Evolutionary conservation across 1,284 basidiomycete species (phyloP).

Genomic region (Rhodotorula sp.): DNA sequence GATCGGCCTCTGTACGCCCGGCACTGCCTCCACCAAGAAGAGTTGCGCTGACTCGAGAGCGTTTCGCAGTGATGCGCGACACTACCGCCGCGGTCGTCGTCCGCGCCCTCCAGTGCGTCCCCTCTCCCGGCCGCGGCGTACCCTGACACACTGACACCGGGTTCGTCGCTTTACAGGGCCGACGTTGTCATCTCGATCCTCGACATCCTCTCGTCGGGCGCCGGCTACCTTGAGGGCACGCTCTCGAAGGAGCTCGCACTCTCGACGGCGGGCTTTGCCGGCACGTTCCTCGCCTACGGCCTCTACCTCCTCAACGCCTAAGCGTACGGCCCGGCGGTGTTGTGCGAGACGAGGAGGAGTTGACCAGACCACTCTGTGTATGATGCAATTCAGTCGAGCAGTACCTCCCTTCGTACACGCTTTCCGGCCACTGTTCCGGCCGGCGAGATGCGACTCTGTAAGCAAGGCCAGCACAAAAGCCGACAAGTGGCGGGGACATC

Average conservation of each 20-base stretch:
- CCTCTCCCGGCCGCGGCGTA: not conserved
- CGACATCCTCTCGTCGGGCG: slow-evolving; percentile 27
- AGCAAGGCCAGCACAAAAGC: too few species aligned
- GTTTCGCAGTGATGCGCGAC: slow-evolving; percentile 35
- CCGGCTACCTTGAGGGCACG: slow-evolving; percentile 43
- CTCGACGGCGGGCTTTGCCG: slow-evolving; percentile 5
- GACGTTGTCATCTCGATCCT: slow-evolving; percentile 29
- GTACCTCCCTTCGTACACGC: too few species aligned
- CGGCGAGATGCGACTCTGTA: too few species aligned
- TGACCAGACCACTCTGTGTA: too few species aligned
- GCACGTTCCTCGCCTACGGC: slow-evolving; percentile 16
- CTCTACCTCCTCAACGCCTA: slow-evolving; percentile 18
- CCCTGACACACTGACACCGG: not conserved
- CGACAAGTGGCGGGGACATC: too few species aligned
- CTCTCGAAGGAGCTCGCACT: slow-evolving; percentile 34
- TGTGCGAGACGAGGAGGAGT: too few species aligned
- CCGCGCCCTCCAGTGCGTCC: slow-evolving; percentile 35
- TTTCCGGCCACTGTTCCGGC: too few species aligned
- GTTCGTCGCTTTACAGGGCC: too few species aligned
- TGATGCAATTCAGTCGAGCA: too few species aligned
- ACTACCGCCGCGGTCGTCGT: slow-evolving; percentile 43
- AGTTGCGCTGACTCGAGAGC: too few species aligned
- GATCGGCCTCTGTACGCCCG: slow-evolving; percentile 28
- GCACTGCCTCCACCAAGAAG: not conserved
- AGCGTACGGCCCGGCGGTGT: not conserved